phyloP scores from a whole-genome alignment of 352 stramenopile species.

The Nothophytophthora sp. region DNA sequence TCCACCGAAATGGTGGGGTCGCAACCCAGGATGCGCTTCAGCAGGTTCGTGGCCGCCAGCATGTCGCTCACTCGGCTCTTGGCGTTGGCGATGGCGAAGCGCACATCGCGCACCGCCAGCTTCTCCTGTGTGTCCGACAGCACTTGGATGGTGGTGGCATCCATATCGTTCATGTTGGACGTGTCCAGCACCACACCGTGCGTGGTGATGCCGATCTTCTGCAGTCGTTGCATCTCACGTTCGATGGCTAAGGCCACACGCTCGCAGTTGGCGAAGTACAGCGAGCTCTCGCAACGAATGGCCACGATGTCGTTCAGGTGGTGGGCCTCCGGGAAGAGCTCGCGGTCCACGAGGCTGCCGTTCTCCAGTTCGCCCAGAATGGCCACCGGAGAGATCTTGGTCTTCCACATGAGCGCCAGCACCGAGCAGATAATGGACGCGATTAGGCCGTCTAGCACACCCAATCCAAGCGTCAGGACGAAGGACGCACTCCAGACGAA shows the following conservation, averaged over 20 bases:
- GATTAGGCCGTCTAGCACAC: constrained; percentile 44
- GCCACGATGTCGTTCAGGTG: constrained; percentile 31
- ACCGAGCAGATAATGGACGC: constrained; percentile 53
- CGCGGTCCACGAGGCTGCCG: constrained; percentile 31
- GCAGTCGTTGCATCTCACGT: constrained; percentile 27
- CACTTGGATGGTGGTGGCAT: constrained; percentile 60
- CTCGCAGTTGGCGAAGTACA: constrained; percentile 62
- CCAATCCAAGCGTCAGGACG: constrained; percentile 40
- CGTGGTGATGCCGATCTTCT: constrained; percentile 19
- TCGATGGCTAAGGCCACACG: constrained; percentile 35
- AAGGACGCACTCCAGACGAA: constrained; percentile 47
- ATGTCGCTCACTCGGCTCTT: constrained; percentile 38
- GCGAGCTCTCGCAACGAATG: constrained; percentile 47
- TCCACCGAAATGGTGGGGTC: constrained; percentile 25
- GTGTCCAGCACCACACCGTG: constrained; percentile 49
- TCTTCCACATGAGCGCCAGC: constrained; percentile 53
- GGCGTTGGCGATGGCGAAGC: constrained; percentile 42
- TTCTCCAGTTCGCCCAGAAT: constrained; percentile 39
- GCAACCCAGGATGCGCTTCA: constrained; percentile 31
- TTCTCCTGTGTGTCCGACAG: constrained; percentile 55
- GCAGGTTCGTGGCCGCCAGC: constrained; percentile 37
- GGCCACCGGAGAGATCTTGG: constrained; percentile 28
- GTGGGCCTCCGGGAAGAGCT: constrained; percentile 23
- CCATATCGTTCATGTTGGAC: constrained; percentile 55
- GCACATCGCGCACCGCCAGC: constrained; percentile 35